Evolutionary conservation across 257 asterid genomes (phyloP), one percentile per base, ranked within the genome.

Genomic region (Solanum chaucha): DNA sequence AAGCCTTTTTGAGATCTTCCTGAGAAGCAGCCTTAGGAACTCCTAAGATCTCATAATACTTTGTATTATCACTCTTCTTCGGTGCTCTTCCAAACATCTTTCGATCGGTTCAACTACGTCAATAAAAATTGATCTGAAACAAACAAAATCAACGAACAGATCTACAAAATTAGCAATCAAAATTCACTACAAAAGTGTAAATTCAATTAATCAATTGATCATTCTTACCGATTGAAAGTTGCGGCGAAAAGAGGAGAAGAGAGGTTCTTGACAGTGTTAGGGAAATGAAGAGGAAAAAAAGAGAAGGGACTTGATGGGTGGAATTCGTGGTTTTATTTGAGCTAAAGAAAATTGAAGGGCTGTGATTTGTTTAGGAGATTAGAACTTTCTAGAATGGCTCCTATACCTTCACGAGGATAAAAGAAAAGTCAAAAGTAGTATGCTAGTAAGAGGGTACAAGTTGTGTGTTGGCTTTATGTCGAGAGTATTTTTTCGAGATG

Each of bases 71-170:
- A 83, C 97, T 94, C 89, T 93, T 95, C 89, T 91, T 94, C 85
- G 98, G 98, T 80, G 93, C 90, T 87, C 98, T 92, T 40, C 97
- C 97, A 86, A 95, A 95, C 98, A 95, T 95, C 94, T 89, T 87
- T 80, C 58, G 58, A 86, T 85, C 77, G 26, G 30, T 17, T 75
- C 30, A 24, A 59, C 85, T 40, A 19, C 61, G 44, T 75, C 61
- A 19, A 75, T 51, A 80, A 36, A 44, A 59, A 55, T 24, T 64
- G 20, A 87, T 84, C 85, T 82, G 75, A 85, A 84, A 48, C 58
- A 51, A 75, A 14, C 28, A 46, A 38, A 87, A 58, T 28, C 46
- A 48, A 9, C 19, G 14, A 22, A 85, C 12, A 59, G 64, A 88
- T 70, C 87, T 46, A 72, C 17, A 19, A 9, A 75, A 41, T 59